Base-by-base conservation (phyloP, 2,329 filamentous ascomycete genomes). In the Cladosporium sp. region DNA sequence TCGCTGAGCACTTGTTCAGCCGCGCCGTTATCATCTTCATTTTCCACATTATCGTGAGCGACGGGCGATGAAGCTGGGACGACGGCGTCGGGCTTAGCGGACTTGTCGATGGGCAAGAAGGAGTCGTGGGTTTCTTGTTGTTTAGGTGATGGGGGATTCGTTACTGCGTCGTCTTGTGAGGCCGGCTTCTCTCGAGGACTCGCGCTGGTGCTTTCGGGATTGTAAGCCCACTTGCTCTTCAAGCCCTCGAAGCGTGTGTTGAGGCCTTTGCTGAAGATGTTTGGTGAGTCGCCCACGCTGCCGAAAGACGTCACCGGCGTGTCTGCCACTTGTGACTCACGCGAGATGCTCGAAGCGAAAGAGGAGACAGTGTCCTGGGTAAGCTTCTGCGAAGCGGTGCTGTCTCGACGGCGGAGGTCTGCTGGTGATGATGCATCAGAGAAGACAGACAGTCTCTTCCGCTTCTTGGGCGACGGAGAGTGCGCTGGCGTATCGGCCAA, bases 371-470 rank as follows among this genome's bases (percentile, higher is more conserved):
- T 66, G 2, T 62, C 58, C 32, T 64, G 51, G 3, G 51, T 64
- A 21, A 57, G 51, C 14, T 57, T 38, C 21, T 57, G 51, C 21
- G 60, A 63, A 10, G 28, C 34, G n/a, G 57, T 71, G n/a, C 58
- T 21, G 3, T 36, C 34, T 24, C 34, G 4, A 18, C 26, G 44
- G 7, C 15, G 18, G 18, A 30, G 51, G 10, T 47, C 36, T 1
- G 36, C 32, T 2, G 51, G 32, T 8, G 61, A 55, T 24, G 67
- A 55, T 24, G 67, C 54, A 61, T 76, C 74, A 7, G 67, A 59
- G 59, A 70, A 74, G 7, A 76, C 69, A 14, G 68, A 64, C 11
- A 75, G 32, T 68, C 74, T 75, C 70, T 75, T 74, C 32, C 74
- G 67, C 64, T 73, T 73, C 63, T 68, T 70, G 15, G 70, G 71